Percentiles rank a stretch among this genome's conserved stretches.
These are phyloP conservation scores for Stagonosporopsis rhizophila DNA, from an alignment of 2,329 filamentous ascomycete genomes.

Conservation along the genomic window DNA sequence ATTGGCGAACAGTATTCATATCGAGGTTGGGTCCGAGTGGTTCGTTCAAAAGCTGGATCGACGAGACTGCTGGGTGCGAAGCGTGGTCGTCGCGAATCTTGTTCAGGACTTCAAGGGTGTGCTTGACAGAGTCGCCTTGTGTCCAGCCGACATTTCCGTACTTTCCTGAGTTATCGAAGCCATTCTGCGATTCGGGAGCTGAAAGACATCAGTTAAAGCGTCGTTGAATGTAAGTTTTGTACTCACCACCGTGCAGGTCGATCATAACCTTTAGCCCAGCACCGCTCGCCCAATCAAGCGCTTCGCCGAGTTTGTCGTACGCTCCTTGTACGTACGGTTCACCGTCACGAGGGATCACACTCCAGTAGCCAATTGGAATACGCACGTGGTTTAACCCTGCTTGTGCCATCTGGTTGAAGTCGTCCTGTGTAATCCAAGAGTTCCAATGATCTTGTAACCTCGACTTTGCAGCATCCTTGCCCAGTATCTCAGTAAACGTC, in stretches of 20 bases:
- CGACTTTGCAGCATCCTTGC: constrained; percentile 56
- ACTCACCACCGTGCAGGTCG: constrained; percentile 70
- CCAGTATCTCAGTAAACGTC: constrained; percentile 59
- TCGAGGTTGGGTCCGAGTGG: constrained; percentile 53
- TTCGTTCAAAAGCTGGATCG: constrained; percentile 58
- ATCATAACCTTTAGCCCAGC: constrained; percentile 70
- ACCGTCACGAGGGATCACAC: constrained; percentile 58
- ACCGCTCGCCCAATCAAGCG: constrained; percentile 65
- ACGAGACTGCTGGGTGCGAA: constrained; percentile 53
- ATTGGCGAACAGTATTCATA: constrained; percentile 53
- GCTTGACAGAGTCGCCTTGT: constrained; percentile 51
- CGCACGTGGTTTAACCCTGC: constrained; percentile 68
- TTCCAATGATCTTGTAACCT: constrained; percentile 65
- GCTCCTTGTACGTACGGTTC: constrained; percentile 71
- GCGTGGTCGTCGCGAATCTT: constrained; percentile 57
- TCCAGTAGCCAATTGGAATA: constrained; percentile 73
- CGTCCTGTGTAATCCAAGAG: constrained; percentile 62
- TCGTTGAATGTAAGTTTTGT: no score
- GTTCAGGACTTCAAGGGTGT: constrained; percentile 54
- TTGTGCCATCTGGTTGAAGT: constrained; percentile 63
- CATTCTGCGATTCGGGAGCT: constrained; percentile 69
- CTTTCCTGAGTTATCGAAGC: constrained; percentile 71
- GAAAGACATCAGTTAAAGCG: constrained; percentile 7
- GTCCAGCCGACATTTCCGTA: constrained; percentile 56
- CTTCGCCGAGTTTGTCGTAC: constrained; percentile 63